phyloP scores from a whole-genome alignment of 768 basidiomycete genomes.

The Austroboletus festivus region DNA sequence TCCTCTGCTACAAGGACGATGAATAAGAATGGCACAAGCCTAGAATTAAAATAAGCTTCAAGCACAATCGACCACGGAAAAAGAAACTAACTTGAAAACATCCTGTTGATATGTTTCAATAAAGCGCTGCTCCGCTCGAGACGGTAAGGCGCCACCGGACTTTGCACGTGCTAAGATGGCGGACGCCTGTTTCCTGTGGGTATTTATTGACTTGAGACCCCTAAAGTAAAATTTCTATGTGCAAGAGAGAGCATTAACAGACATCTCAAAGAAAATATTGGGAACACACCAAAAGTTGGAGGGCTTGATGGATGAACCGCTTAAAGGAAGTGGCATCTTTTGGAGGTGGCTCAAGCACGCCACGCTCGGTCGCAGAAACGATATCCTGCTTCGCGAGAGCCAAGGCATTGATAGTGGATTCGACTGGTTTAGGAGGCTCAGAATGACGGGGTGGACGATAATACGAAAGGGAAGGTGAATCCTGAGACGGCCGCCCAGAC shows the following conservation, averaged over 20 bases:
- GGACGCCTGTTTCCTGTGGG: slow-evolving; percentile 52
- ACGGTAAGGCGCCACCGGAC: slow-evolving; percentile 58
- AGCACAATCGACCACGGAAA: not conserved
- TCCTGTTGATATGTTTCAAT: slow-evolving; percentile 66
- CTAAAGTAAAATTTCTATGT: slow-evolving; percentile 82
- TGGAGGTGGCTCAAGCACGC: slow-evolving; percentile 66
- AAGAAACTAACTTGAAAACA: slow-evolving; percentile 55
- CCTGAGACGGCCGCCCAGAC: slow-evolving; percentile 20
- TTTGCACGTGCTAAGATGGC: slow-evolving; percentile 55
- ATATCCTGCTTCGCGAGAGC: slow-evolving; percentile 61
- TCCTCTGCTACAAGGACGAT: slow-evolving; percentile 77
- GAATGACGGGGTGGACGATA: slow-evolving; percentile 25
- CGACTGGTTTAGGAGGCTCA: slow-evolving; percentile 18
- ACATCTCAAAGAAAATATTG: not conserved
- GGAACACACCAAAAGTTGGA: slow-evolving; percentile 44
- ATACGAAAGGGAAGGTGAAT: slow-evolving; percentile 24
- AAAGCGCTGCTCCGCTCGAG: slow-evolving; percentile 67
- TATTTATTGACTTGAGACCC: slow-evolving; percentile 69
- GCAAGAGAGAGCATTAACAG: not conserved
- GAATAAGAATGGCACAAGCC: slow-evolving; percentile 76
- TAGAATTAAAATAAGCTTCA: slow-evolving; percentile 8
- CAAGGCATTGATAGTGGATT: slow-evolving; percentile 33
- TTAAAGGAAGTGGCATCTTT: slow-evolving; percentile 54
- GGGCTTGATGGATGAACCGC: slow-evolving; percentile 46
- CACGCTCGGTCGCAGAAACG: slow-evolving; percentile 61